These are phyloP conservation scores for Candida pseudofarinosa DNA, from an alignment of 805 yeast species.

Conservation along the genomic window DNA sequence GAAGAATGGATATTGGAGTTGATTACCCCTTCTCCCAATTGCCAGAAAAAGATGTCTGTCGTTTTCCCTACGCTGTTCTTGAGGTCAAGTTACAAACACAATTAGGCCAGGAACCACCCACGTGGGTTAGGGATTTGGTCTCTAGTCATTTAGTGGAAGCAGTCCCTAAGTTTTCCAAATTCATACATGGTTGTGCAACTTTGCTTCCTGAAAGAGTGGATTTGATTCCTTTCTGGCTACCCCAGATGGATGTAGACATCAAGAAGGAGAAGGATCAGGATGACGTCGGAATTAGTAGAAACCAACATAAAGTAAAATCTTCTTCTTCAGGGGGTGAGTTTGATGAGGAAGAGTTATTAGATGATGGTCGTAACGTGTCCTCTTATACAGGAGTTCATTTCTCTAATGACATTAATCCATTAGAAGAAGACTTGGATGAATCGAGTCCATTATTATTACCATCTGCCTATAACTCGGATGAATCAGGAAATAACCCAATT, in stretches of 20 bases:
- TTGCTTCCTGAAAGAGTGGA: constrained; percentile 78
- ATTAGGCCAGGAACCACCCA: constrained; percentile 98
- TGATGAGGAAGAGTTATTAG: constrained; percentile 67
- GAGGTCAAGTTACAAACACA: constrained; percentile 98
- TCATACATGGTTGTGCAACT: constrained; percentile 95
- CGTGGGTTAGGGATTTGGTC: constrained; percentile 92
- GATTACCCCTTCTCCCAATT: constrained; percentile 92
- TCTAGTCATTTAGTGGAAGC: constrained; percentile 94
- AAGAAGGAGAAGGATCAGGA: constrained; percentile 73
- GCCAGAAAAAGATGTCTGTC: constrained; percentile 77
- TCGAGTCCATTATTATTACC: constrained; percentile 41
- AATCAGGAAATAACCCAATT: constrained; percentile 27
- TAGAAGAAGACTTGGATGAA: constrained; percentile 50
- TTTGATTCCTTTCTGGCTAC: constrained; percentile 93
- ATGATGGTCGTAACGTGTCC: constrained; percentile 24
- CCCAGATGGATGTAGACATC: constrained; percentile 95
- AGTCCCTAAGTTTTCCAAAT: constrained; percentile 95
- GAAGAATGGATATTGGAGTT: constrained; percentile 97
- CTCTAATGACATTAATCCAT: constrained; percentile 42
- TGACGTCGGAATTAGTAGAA: constrained; percentile 55
- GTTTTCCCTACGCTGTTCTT: constrained; percentile 96
- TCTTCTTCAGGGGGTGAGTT: constrained; percentile 52
- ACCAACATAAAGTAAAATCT: constrained; percentile 18
- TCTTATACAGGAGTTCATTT: constrained; percentile 37
- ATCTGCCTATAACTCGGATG: constrained; percentile 21